phyloP scores from a whole-genome alignment of 345 rosid genomes.

The Eucalyptus curtisii region DNA sequence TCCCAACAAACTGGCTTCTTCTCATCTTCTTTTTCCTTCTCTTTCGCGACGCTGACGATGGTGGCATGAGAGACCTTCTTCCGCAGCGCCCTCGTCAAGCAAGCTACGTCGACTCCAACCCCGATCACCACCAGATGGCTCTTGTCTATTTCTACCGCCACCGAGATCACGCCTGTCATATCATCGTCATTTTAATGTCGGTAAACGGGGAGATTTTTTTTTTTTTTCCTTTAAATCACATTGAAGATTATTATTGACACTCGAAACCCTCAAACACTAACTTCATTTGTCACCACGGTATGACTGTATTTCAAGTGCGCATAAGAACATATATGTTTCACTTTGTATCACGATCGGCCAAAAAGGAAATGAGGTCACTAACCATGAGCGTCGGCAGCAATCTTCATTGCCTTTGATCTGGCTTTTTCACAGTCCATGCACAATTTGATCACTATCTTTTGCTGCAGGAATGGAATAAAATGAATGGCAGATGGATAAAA shows the following conservation, averaged over 20 bases:
- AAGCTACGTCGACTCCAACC: neutral
- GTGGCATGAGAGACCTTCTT: neutral
- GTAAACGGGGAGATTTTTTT: neutral
- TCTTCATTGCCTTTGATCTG: constrained; percentile 5
- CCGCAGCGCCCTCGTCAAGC: neutral
- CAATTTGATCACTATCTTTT: neutral
- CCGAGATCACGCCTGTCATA: neutral
- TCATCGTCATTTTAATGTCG: neutral
- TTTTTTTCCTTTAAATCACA: neutral
- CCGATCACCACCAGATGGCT: constrained; percentile 1
- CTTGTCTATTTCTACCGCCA: neutral
- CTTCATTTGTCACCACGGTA: neutral
- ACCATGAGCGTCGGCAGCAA: neutral
- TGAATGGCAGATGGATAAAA: neutral
- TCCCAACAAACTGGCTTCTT: neutral
- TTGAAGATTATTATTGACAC: neutral
- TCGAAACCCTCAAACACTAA: neutral
- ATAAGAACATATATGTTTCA: neutral
- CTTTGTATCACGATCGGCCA: neutral
- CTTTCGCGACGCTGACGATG: neutral
- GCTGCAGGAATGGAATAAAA: neutral
- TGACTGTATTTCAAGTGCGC: neutral
- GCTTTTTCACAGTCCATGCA: neutral
- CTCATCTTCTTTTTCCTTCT: neutral
- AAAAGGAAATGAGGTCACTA: neutral